Base-by-base conservation (phyloP, 2,329 filamentous ascomycete genomes). In the Emmonsia crescens region DNA sequence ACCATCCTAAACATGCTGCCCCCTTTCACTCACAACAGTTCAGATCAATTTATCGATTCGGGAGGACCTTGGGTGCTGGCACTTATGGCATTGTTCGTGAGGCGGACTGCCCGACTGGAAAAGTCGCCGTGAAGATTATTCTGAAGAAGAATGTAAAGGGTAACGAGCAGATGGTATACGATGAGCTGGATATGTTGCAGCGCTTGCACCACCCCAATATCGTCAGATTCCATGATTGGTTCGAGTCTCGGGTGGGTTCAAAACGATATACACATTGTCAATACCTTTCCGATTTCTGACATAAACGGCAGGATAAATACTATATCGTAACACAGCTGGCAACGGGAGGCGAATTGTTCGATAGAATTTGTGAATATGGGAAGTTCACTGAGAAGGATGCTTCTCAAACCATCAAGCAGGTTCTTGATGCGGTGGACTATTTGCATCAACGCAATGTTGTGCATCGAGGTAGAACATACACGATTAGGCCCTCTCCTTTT, bases 331-430 rank as follows among this genome's bases (percentile, higher is more conserved):
- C 94, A 38, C 89, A 99, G 76, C 82, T 99, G 61, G 94, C 94
- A 49, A 96, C 90, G 0, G 94, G 94, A 67, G 94, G 94, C 74
- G 94, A 99, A 78, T 79, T 99, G 65, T 99, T 99, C 76, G 94
- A 99, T 72, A 88, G 95, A 61, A 99, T 99, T 70, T 99, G 94
- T 78, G 92, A 97, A 72, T 89, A 95, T 76, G 95, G 94, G 69
- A 96, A 91, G 74, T 99, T 97, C 78, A 99, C 94, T 16, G 94
- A 99, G 75, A 97, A 96, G 79, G 94, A 99, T 78, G 92, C 91
- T 14, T 93, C 92, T 24, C 88, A 94, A 76, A 97, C 93, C 10
- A 97, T 99, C 74, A 89, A 88, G 71, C 92, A 99, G 77, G 88
- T 99, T 38, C 84, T 99, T 36, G 88, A 87, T 66, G 94, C 95